Evolutionary conservation across 2,329 filamentous ascomycete genomes (phyloP).

Genomic region (Bimuria novae-zelandiae): DNA sequence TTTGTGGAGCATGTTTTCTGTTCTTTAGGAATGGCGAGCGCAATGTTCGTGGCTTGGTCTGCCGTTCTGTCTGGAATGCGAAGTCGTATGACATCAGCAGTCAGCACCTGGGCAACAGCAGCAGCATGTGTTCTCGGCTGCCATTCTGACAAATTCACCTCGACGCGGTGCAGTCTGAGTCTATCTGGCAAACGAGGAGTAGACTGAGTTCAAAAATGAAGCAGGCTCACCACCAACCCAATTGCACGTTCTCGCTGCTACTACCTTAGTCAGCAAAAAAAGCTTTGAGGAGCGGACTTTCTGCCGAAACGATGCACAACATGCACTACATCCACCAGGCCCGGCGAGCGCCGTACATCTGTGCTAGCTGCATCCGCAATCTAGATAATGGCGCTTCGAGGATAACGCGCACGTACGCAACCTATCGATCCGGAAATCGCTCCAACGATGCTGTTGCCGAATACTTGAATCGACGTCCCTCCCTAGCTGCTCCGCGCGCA

Average conservation of each 20-base stretch:
- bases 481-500: constrained; percentile 9
- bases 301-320: background rate
- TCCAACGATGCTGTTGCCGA: background rate
- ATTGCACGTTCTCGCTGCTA: too few relatives aligned
- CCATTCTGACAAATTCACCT: constrained; percentile 4
- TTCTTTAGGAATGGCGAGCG: background rate
- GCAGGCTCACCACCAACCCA: too few relatives aligned
- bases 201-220: too few relatives aligned
- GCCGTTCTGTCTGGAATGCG: constrained; percentile 1
- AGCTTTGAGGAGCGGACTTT: background rate
- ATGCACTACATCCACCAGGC: constrained; percentile 5
- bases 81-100: background rate
- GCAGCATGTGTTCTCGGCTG: background rate
- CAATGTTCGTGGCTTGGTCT: background rate
- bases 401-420: constrained; percentile 1
- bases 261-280: constrained; percentile 9
- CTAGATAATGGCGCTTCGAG: background rate
- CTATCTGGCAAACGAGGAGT: too few relatives aligned
- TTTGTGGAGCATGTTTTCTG: background rate
- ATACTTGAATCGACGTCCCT: constrained; percentile 5
- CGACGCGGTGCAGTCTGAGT: too few relatives aligned
- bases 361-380: constrained; percentile 10
- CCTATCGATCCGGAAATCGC: background rate
- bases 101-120: background rate
- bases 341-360: constrained; percentile 6